Evolutionary conservation across 1,284 basidiomycete genomes (phyloP).

Genomic region (Pseudomicrostroma phylloplanum): DNA sequence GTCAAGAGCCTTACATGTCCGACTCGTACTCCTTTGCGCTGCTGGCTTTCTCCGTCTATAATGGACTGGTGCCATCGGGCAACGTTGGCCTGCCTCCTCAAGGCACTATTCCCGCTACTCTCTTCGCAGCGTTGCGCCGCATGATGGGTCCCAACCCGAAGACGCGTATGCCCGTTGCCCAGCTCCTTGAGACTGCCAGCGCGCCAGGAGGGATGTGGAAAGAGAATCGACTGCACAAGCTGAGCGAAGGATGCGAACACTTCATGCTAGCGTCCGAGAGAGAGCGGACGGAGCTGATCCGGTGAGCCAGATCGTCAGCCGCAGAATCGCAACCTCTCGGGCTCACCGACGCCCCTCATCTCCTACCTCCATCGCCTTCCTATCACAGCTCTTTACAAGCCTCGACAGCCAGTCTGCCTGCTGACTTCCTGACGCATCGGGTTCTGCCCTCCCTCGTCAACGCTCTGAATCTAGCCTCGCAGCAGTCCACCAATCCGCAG

Average conservation of each 20-base stretch:
- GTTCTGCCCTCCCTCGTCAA: conserved; percentile 80
- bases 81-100: conserved; percentile 67
- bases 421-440: conserved; percentile 76
- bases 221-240: conserved; percentile 73
- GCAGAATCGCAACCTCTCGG: no score
- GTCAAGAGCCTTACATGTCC: conserved; percentile 14
- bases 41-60: conserved; percentile 40
- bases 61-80: conserved; percentile 55
- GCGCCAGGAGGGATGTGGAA: conserved; percentile 68
- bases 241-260: conserved; percentile 77
- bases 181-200: conserved; percentile 40
- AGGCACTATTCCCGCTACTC: conserved; percentile 67
- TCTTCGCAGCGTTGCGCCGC: conserved; percentile 78
- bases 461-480: conserved; percentile 56
- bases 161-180: conserved; percentile 62
- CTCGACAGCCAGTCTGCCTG: conserved; percentile 58
- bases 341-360: neutral
- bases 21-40: conserved; percentile 43
- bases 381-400: conserved; percentile 19
- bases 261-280: conserved; percentile 76
- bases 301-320: neutral
- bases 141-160: conserved; percentile 82
- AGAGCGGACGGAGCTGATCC: conserved; percentile 62
- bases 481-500: conserved; percentile 17
- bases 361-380: neutral